Conservation (phyloP, 2,329 filamentous ascomycete species). For the Lasiodiplodia sp. region DNA sequence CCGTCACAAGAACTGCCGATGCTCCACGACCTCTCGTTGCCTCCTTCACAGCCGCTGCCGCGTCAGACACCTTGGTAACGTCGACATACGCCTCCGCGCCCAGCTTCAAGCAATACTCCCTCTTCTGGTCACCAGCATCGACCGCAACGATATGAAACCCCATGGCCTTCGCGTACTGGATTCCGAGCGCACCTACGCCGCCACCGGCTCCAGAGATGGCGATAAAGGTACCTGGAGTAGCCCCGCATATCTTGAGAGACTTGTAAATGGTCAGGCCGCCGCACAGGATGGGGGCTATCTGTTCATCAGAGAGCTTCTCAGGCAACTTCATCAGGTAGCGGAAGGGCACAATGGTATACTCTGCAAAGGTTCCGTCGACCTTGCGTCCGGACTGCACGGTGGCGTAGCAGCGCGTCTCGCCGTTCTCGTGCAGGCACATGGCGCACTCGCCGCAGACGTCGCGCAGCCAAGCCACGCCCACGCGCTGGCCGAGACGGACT, state of each 20-base stretch:
- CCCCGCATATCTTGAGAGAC: conserved; percentile 59
- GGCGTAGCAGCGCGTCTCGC: conserved; percentile 47
- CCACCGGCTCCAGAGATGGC: conserved; percentile 64
- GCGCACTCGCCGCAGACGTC: conserved; percentile 61
- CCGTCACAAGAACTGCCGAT: conserved; percentile 24
- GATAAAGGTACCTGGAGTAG: conserved; percentile 62
- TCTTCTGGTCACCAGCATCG: conserved; percentile 53
- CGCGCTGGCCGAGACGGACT: conserved; percentile 57
- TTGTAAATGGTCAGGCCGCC: conserved; percentile 64
- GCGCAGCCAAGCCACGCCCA: conserved; percentile 60
- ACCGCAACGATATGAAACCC: conserved; percentile 63
- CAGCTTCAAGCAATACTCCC: conserved; percentile 56
- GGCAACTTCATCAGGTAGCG: conserved; percentile 56
- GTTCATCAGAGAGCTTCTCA: conserved; percentile 43
- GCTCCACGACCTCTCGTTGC: conserved; percentile 38
- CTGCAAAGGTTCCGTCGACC: conserved; percentile 56
- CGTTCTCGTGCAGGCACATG: conserved; percentile 59
- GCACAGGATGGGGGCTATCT: conserved; percentile 52
- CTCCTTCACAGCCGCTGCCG: conserved; percentile 45
- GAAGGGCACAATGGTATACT: conserved; percentile 66
- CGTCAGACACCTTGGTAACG: conserved; percentile 45
- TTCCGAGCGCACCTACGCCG: conserved; percentile 65
- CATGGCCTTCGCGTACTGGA: conserved; percentile 55
- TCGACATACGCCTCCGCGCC: conserved; percentile 64
- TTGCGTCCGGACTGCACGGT: conserved; percentile 37